Percentiles rank a stretch among this genome's conserved stretches.
These are phyloP conservation scores for Saururus chinensis DNA, from an alignment of 164 flowering plant species.

Conservation along the genomic window DNA sequence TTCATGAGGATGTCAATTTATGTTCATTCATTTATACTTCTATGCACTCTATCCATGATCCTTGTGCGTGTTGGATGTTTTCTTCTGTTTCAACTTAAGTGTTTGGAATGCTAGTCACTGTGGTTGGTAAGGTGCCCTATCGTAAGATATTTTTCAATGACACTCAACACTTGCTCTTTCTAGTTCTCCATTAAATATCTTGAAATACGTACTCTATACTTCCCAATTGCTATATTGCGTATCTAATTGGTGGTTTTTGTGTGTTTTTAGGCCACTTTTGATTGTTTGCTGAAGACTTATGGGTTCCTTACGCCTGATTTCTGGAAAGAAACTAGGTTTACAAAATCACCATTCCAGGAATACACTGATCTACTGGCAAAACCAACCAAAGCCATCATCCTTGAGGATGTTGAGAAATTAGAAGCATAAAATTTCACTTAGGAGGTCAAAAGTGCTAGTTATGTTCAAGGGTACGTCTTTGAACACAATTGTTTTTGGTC, in stretches of 20 bases:
- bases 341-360: conserved; percentile 70
- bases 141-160: not conserved
- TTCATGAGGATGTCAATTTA: too few relatives aligned
- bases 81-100: not conserved
- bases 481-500: too few relatives aligned
- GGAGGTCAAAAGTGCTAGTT: not conserved
- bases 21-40: too few relatives aligned
- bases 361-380: conserved; percentile 43
- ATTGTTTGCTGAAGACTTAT: conserved; percentile 59
- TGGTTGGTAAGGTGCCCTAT: not conserved
- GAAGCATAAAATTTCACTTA: conserved; percentile 17
- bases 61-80: too few relatives aligned
- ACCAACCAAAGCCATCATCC: conserved; percentile 25
- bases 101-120: not conserved
- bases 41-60: too few relatives aligned
- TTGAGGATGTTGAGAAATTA: conserved; percentile 27
- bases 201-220: too few relatives aligned
- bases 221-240: too few relatives aligned
- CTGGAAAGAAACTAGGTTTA: conserved; percentile 67
- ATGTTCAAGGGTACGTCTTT: not conserved
- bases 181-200: too few relatives aligned
- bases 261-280: conserved; percentile 65
- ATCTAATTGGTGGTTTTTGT: not conserved
- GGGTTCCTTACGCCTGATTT: conserved; percentile 71
- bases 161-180: not conserved